Evolutionary conservation across 495 filamentous ascomycete genomes (phyloP).

Genomic region (Lophiotrema nucula): DNA sequence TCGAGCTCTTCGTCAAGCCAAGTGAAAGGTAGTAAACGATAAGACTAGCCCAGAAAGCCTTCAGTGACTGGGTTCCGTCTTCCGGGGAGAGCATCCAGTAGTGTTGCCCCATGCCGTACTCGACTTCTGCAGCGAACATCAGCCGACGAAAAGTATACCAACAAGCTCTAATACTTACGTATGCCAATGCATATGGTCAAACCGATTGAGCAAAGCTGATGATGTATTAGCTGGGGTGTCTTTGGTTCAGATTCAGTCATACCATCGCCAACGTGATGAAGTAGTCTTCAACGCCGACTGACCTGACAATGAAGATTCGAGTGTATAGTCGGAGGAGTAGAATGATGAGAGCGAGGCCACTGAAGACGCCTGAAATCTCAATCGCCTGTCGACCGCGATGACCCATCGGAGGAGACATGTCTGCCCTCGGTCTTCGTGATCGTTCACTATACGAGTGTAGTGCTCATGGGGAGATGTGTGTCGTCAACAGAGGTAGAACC

Average conservation of each 20-base stretch:
- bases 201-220: slow-evolving; percentile 32
- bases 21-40: slow-evolving; percentile 35
- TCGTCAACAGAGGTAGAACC: too few relatives aligned
- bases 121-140: too few relatives aligned
- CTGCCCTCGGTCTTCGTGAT: too few relatives aligned
- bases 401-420: too few relatives aligned
- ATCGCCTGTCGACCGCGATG: slow-evolving; percentile 7
- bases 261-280: slow-evolving; percentile 31
- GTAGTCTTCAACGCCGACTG: slow-evolving; percentile 30
- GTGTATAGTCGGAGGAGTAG: slow-evolving; percentile 31
- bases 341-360: slow-evolving; percentile 17
- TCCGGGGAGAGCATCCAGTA: not conserved
- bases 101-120: slow-evolving; percentile 36
- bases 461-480: too few relatives aligned
- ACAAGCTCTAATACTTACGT: too few relatives aligned
- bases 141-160: too few relatives aligned
- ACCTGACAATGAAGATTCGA: slow-evolving; percentile 24
- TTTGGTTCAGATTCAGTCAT: not conserved
- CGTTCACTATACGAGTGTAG: too few relatives aligned
- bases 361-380: slow-evolving; percentile 13
- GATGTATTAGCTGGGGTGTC: not conserved
- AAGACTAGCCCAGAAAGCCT: slow-evolving; percentile 33
- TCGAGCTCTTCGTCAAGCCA: slow-evolving; percentile 34
- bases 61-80: slow-evolving; percentile 19
- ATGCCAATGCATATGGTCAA: slow-evolving; percentile 29